phyloP scores from a whole-genome alignment of 108 stramenopile species.

The Thalassiosira profunda region DNA sequence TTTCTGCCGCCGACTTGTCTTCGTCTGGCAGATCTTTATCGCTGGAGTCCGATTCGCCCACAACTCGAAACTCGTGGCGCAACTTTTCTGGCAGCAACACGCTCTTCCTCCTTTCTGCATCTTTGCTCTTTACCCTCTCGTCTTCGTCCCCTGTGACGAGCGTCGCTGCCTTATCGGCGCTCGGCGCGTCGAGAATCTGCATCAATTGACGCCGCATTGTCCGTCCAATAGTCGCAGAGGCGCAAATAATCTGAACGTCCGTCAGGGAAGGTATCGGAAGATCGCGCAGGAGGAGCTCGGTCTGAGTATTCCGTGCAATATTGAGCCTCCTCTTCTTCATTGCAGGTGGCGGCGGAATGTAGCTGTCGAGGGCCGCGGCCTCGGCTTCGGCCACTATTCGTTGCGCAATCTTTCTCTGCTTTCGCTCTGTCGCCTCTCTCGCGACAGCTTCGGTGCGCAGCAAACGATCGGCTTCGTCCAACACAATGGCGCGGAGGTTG shows the following conservation, averaged over 20 bases:
- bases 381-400: slow-evolving; percentile 9
- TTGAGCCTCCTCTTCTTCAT: slow-evolving; percentile 31
- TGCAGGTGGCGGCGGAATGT: slow-evolving; percentile 1
- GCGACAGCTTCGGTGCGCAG: slow-evolving; percentile 66
- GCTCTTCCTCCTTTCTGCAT: slow-evolving; percentile 50
- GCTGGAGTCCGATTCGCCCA: neutral
- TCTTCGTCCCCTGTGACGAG: slow-evolving; percentile 71
- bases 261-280: slow-evolving; percentile 37
- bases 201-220: slow-evolving; percentile 74
- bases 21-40: slow-evolving; percentile 3
- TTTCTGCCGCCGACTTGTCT: slow-evolving; percentile 25
- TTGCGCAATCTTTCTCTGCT: slow-evolving; percentile 34
- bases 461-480: slow-evolving; percentile 84
- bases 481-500: slow-evolving; percentile 60
- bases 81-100: slow-evolving; percentile 65
- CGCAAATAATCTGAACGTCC: slow-evolving; percentile 67
- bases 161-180: slow-evolving; percentile 68
- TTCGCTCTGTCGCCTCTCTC: slow-evolving; percentile 36
- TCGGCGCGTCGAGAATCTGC: slow-evolving; percentile 60
- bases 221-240: slow-evolving; percentile 74
- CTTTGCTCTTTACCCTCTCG: slow-evolving; percentile 62
- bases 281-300: slow-evolving; percentile 45
- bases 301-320: slow-evolving; percentile 43
- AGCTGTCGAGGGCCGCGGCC: neutral
- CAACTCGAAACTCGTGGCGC: slow-evolving; percentile 51